Percentiles rank a stretch among this genome's conserved stretches.
These are phyloP conservation scores for Mucor mucedo DNA, from an alignment of 371 early-diverging fungal genomes.

Conservation along the genomic window DNA sequence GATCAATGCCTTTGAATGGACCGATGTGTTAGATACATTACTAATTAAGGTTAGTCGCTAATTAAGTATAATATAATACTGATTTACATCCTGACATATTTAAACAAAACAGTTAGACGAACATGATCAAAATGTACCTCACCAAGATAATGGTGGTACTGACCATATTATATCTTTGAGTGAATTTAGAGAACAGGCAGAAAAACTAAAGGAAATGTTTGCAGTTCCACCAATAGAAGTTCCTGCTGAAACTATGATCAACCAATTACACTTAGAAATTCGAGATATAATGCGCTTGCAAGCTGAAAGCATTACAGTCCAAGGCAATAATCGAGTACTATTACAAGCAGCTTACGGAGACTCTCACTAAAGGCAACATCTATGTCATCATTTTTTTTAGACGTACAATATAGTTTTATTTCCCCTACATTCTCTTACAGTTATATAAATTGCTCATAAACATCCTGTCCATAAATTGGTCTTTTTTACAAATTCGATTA, in stretches of 20 bases:
- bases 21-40: conserved; percentile 39
- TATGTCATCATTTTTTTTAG: too few species aligned
- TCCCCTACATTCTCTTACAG: too few species aligned
- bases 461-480: too few species aligned
- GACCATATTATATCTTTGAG: conserved; percentile 24
- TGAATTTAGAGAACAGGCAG: conserved; percentile 35
- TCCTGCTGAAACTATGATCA: conserved; percentile 38
- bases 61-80: neutral
- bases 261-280: conserved; percentile 51
- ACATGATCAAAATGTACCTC: neutral
- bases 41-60: conserved; percentile 34
- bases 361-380: too few species aligned
- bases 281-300: conserved; percentile 56
- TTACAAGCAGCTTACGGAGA: conserved; percentile 8
- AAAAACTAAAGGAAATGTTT: conserved; percentile 47
- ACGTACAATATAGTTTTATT: too few species aligned
- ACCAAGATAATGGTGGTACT: conserved; percentile 14
- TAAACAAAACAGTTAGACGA: conserved; percentile 7
- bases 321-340: conserved; percentile 17
- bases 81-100: neutral
- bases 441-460: too few species aligned
- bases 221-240: conserved; percentile 50
- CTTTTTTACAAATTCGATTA: too few species aligned
- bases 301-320: conserved; percentile 37
- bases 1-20: conserved; percentile 57